Percentiles rank a stretch among this genome's conserved stretches.
These are phyloP conservation scores for Chionographis japonica DNA, from an alignment of 106 monocot genomes.

Conservation along the genomic window DNA sequence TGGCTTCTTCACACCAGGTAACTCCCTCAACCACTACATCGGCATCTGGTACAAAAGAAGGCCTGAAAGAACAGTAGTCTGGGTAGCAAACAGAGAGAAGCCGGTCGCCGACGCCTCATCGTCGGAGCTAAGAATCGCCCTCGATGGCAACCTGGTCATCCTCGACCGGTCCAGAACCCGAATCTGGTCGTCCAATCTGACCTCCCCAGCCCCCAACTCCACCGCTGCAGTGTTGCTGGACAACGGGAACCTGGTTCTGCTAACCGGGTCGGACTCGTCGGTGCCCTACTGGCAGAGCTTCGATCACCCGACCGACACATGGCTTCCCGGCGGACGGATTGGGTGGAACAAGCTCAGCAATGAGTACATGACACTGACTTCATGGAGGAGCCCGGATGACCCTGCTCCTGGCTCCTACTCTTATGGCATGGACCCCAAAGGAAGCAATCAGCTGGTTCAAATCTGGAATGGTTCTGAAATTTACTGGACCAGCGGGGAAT, in stretches of 20 bases:
- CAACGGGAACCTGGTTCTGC: slow-evolving; percentile 38
- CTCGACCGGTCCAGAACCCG: slow-evolving; percentile 11
- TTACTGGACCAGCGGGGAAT: slow-evolving; percentile 45
- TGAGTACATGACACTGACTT: slow-evolving; percentile 29
- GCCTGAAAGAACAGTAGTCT: slow-evolving; percentile 23
- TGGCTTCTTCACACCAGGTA: slow-evolving; percentile 30
- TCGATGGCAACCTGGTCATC: slow-evolving; percentile 34
- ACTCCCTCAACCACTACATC: slow-evolving; percentile 13
- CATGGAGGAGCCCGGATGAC: slow-evolving; percentile 48
- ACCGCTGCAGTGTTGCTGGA: slow-evolving; percentile 15
- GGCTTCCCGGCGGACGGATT: slow-evolving; percentile 29
- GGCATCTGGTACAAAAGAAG: slow-evolving; percentile 53
- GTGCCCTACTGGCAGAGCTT: slow-evolving; percentile 39
- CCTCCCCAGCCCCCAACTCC: background rate
- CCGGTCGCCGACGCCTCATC: slow-evolving; percentile 14
- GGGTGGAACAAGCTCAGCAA: slow-evolving; percentile 23
- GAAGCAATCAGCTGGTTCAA: slow-evolving; percentile 23
- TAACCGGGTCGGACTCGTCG: slow-evolving; percentile 7
- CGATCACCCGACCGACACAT: slow-evolving; percentile 41
- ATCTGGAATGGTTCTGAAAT: slow-evolving; percentile 34
- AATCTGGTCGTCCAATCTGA: slow-evolving; percentile 32
- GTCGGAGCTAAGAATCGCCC: slow-evolving; percentile 33
- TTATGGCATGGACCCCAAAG: slow-evolving; percentile 37
- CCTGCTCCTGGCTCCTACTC: slow-evolving; percentile 35
- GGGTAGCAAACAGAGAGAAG: slow-evolving; percentile 43